Evolutionary conservation across 2,329 filamentous ascomycete genomes (phyloP), one percentile per base, ranked within the genome.

Genomic region (Pseudogymnoascus sp.): DNA sequence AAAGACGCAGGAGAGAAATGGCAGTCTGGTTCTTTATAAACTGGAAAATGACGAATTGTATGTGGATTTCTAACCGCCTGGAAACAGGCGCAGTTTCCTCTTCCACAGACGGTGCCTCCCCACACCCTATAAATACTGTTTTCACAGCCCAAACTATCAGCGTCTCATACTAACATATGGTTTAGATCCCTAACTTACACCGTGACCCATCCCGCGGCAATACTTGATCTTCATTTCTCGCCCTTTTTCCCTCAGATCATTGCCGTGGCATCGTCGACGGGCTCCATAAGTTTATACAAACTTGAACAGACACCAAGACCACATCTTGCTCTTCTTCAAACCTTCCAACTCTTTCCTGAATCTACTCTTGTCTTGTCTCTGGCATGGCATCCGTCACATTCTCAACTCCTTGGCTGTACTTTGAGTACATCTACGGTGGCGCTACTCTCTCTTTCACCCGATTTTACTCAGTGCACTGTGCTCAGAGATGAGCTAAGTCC

Each of bases 181-280:
- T 61, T 67, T 63, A 88, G 85, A 66, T 73, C 72, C 1, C 76
- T 81, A 61, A 69, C 87, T 4, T 83, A 90, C 69, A 86, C 81
- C 0, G 65, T 86, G 4, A 69, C 77, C 4, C 84, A 89, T 21
- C 81, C 85, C 3, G 90, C 86, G 60, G 92, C 90, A 5, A 81
- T 97, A 29, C 81, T 97, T 60, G 92, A 97, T 71, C 77, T 97
- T 31, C 90, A 92, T 67, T 97, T 97, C 72, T 84, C 87, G 63
- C 84, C 82, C 1, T 70, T 74, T 59, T 65, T 69, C 1, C 75
- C 74, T 58, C 78, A 80, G 31, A 75, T 88, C 3, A 80, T 96
- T 60, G 91, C 85, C 8, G 84, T 87, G 2, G 90, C 90, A 7
- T 90, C 89, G 1, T 96, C 91, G 64, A 90, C 88, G 0, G 90